Evolutionary conservation across 2,329 filamentous ascomycete species (phyloP).

Genomic region (Sporothrix mexicana): DNA sequence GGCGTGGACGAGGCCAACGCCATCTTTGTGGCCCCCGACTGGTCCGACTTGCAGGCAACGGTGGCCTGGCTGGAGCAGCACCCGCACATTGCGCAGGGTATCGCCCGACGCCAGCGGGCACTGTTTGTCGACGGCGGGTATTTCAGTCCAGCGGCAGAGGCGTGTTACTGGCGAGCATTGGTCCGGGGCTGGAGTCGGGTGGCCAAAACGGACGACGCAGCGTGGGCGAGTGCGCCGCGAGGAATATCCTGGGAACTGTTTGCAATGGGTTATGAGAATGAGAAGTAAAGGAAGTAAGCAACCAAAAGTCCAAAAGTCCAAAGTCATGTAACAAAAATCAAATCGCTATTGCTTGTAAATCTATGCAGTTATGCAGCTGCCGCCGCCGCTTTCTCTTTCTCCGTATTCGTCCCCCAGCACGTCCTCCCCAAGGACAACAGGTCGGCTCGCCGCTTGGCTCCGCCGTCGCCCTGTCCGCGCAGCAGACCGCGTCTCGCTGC

Average conservation of each 20-base stretch:
- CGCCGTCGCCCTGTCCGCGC: conserved; percentile 4
- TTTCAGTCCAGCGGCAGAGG: conserved; percentile 52
- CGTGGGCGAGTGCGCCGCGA: conserved; percentile 38
- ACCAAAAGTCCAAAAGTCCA: neutral
- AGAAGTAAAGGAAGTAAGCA: neutral
- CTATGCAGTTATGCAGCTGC: neutral
- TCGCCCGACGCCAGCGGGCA: conserved; percentile 52
- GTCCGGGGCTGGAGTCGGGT: conserved; percentile 52
- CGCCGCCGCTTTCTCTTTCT: no score
- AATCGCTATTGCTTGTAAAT: neutral
- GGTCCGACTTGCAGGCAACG: conserved; percentile 53
- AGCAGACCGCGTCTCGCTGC: conserved; percentile 52
- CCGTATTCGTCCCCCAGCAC: conserved; percentile 17
- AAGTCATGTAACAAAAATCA: neutral
- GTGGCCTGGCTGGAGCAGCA: conserved; percentile 50
- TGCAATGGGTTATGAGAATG: conserved; percentile 9
- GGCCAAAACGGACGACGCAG: conserved; percentile 46
- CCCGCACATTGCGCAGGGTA: conserved; percentile 49
- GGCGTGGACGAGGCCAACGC: conserved; percentile 47
- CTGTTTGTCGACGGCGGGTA: conserved; percentile 49
- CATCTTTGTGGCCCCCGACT: conserved; percentile 54
- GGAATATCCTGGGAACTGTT: conserved; percentile 32
- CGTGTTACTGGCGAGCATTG: conserved; percentile 56
- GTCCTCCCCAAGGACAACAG: conserved; percentile 28
- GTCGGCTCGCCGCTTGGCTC: neutral